Evolutionary conservation across 352 stramenopile genomes (phyloP).

Genomic region (Plasmopara halstedii): DNA sequence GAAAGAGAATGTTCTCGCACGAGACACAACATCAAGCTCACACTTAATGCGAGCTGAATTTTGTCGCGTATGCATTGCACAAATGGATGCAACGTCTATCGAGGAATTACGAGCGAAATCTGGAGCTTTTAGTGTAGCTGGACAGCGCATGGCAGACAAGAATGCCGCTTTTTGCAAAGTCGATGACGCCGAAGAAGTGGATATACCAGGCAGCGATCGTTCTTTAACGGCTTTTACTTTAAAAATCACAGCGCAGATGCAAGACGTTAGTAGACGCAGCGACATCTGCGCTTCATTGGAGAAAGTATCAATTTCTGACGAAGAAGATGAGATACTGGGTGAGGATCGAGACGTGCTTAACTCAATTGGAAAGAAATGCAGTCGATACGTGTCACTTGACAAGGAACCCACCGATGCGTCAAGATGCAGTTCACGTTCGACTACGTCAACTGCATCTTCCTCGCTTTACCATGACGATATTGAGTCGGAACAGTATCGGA

Average conservation of each 20-base stretch:
- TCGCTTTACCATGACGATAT: slow-evolving; percentile 21
- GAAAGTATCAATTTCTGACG: slow-evolving; percentile 22
- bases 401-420: slow-evolving; percentile 20
- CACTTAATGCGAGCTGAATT: slow-evolving; percentile 24
- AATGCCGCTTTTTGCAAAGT: slow-evolving; percentile 7
- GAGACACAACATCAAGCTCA: slow-evolving; percentile 9
- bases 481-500: slow-evolving; percentile 23
- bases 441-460: slow-evolving; percentile 23
- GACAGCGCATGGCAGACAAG: slow-evolving; percentile 3
- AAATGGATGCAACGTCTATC: slow-evolving; percentile 22
- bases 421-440: slow-evolving; percentile 21
- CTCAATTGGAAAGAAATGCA: slow-evolving; percentile 29
- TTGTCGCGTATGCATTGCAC: slow-evolving; percentile 26
- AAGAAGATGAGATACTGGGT: slow-evolving; percentile 23
- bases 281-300: slow-evolving; percentile 18
- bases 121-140: slow-evolving; percentile 2
- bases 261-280: slow-evolving; percentile 16
- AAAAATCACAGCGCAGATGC: slow-evolving; percentile 23
- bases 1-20: slow-evolving; percentile 23
- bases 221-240: slow-evolving; percentile 28
- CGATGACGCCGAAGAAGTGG: slow-evolving; percentile 15
- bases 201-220: slow-evolving; percentile 19
- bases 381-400: slow-evolving; percentile 8
- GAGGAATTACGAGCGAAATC: slow-evolving; percentile 16
- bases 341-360: slow-evolving; percentile 28